Conservation (phyloP, 257 asterid species). For the Solanum corneliomulleri region DNA sequence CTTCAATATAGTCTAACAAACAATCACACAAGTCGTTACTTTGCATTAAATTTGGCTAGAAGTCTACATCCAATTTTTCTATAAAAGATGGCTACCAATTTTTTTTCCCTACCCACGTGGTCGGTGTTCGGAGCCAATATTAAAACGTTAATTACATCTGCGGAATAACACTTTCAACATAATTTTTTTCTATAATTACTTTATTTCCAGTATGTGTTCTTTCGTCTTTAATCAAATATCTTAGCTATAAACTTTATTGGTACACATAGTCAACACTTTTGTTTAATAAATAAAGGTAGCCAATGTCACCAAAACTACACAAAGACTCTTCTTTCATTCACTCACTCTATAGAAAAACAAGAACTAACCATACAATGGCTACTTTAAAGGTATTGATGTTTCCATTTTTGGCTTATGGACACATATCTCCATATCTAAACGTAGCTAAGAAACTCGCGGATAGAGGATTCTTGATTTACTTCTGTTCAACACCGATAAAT, state of each 20-base stretch:
- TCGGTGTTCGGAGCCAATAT: no score
- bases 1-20: background rate
- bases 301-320: background rate
- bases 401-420: slow-evolving; percentile 5
- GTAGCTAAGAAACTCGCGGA: slow-evolving; percentile 26
- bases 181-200: no score
- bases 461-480: slow-evolving; percentile 14
- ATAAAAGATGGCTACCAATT: background rate
- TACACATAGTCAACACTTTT: background rate
- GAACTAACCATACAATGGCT: background rate
- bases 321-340: background rate
- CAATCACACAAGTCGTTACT: background rate
- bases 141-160: no score
- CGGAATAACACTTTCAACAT: no score
- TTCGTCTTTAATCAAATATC: background rate
- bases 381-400: background rate
- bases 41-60: background rate
- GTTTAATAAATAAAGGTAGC: background rate
- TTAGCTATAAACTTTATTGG: background rate
- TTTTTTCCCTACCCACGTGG: no score
- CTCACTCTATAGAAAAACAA: background rate
- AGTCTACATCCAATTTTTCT: background rate
- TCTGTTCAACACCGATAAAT: slow-evolving; percentile 38
- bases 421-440: slow-evolving; percentile 3
- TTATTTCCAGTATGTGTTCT: background rate